Conservation (phyloP, 2,329 filamentous ascomycete genomes). For the Aspergillus sp. region DNA sequence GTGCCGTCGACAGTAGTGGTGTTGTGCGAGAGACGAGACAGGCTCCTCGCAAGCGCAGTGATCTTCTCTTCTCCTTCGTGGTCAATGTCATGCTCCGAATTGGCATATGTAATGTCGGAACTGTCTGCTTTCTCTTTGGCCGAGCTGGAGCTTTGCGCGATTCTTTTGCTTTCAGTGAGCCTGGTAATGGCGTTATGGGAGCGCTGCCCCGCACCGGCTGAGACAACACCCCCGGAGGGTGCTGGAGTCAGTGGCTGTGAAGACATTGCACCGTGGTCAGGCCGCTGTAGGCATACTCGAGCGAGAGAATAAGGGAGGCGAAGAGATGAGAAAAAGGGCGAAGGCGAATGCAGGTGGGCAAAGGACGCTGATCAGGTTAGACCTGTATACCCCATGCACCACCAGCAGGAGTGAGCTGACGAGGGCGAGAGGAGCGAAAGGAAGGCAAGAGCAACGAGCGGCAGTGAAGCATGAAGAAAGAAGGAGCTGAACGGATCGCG, state of each 20-base stretch:
- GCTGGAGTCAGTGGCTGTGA: constrained; percentile 24
- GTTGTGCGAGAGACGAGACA: constrained; percentile 37
- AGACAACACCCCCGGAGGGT: constrained; percentile 23
- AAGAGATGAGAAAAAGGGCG: background rate
- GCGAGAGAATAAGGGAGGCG: background rate
- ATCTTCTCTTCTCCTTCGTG: constrained; percentile 32
- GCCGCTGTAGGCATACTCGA: constrained; percentile 7
- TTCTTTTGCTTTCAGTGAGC: constrained; percentile 6
- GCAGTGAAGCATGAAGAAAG: background rate
- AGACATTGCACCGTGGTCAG: constrained; percentile 14
- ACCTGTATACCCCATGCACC: background rate
- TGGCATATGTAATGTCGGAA: constrained; percentile 29
- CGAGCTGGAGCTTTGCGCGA: constrained; percentile 3
- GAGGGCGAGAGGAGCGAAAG: background rate
- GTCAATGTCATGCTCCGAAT: constrained; percentile 31
- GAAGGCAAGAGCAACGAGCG: constrained; percentile 1
- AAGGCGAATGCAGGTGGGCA: background rate
- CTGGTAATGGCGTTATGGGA: constrained; percentile 4
- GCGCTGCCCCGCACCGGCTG: constrained; percentile 13
- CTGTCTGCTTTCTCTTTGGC: constrained; percentile 27
- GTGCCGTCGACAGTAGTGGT: constrained; percentile 25
- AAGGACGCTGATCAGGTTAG: constrained; percentile 4
- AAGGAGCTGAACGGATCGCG: constrained; percentile 9
- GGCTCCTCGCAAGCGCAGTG: constrained; percentile 33
- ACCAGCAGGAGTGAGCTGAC: background rate